Evolutionary conservation across 176 grass and related monocot species (phyloP), one percentile per base, ranked within the genome.

Genomic region (Avena atlantica): DNA sequence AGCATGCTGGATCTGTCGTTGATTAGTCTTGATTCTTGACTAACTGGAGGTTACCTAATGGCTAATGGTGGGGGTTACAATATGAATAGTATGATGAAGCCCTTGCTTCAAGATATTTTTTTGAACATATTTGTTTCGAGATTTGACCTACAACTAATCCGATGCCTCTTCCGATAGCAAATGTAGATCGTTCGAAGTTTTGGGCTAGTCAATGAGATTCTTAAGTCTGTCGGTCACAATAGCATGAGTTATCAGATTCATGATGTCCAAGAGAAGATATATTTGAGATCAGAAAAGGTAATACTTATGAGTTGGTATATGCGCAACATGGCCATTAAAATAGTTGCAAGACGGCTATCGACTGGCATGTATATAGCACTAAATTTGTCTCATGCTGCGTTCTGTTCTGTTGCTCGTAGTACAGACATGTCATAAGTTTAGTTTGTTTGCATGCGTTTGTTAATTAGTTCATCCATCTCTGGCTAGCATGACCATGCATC

Each of bases 381-480:
- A 42, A 42, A 42, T 6, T 90, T 83, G 80, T 90, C 74, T 87
- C 45, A 83, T 83, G 65, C 66, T 79, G 74, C 89, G 71, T 87
- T 76, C 65, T 73, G 12, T 78, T 14, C 85, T 79, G 47, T 49
- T 74, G 45, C 48, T 17, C 34, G 20, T 23, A 71, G 69, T 86
- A 15, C 36, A 84, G 72, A 78, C 88, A 71, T 78, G 29, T 50
- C 42, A 78, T 63, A 70, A 77, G 37, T 69, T 6, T 36, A 34
- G 47, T 42, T 65, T 60, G n/a, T 42, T 61, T 59, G 37, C 27
- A 29, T 29, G 27, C 9, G 19, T 48, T 83, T 73, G 31, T 79
- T 84, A 57, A 74, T 69, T 51, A n/a, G 72, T 65, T 29, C 21
- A 25, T 42, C n/a, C 0, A 76, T 78, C 8, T 58, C n/a, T 56